These are phyloP conservation scores for Salvia splendens DNA, from an alignment of 257 asterid species.

Conservation along the genomic window DNA sequence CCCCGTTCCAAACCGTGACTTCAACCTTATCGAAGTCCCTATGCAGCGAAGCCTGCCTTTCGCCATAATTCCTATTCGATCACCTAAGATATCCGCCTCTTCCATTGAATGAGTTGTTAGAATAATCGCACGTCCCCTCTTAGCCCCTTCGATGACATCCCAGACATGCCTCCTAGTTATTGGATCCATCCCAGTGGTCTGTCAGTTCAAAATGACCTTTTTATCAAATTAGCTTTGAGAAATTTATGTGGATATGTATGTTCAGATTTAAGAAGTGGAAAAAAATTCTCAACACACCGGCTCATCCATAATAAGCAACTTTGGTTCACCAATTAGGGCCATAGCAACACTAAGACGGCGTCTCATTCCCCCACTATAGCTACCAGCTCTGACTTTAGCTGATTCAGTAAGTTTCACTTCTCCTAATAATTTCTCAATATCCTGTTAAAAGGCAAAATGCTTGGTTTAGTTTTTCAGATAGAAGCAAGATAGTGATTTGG, in stretches of 20 bases:
- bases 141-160: constrained; percentile 90
- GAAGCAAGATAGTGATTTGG: background rate
- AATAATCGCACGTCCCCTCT: constrained; percentile 85
- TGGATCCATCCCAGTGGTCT: constrained; percentile 99
- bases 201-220: constrained; percentile 26
- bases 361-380: constrained; percentile 96
- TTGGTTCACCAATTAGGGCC: constrained; percentile 90
- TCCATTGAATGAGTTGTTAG: constrained; percentile 98
- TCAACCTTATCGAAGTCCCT: constrained; percentile 93
- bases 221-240: constrained; percentile 14
- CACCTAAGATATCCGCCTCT: constrained; percentile 92
- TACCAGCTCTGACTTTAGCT: constrained; percentile 73
- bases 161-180: constrained; percentile 88
- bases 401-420: constrained; percentile 83
- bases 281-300: constrained; percentile 60
- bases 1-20: constrained; percentile 89
- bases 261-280: background rate
- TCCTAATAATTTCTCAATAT: constrained; percentile 58
- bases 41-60: constrained; percentile 97
- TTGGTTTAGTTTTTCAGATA: background rate
- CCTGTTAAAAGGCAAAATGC: constrained; percentile 45
- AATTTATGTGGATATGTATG: constrained; percentile 12
- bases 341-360: constrained; percentile 96
- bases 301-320: constrained; percentile 80
- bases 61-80: constrained; percentile 93